Evolutionary conservation across 1,139 yeast species (phyloP), one percentile per base, ranked within the genome.

Genomic region (Blastobotrys capitulatus): DNA sequence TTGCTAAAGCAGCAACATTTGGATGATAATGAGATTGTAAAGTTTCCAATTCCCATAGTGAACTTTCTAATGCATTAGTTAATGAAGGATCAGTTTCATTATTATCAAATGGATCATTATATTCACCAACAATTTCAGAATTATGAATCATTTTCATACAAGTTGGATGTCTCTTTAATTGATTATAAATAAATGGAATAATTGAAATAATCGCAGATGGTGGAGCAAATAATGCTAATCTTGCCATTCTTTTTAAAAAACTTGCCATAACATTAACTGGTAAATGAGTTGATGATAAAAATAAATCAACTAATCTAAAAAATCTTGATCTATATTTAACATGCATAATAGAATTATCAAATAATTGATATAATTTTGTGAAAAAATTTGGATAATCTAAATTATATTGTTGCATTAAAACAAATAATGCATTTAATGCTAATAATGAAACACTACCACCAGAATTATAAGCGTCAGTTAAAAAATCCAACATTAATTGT

Each of bases 381-480:
- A 82, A 92, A 65, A 92, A 92, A 57, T 88, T 86, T 13, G 97
- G 97, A 67, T 92, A 92, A 62, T 92, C 98, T 62, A 92, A 75
- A 64, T 90, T 90, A 67, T 81, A 82, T 51, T 76, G 74, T 60
- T 80, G 86, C 82, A 92, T 92, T 53, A 92, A 74, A 60, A 83
- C 89, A 67, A 88, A 92, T 52, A 92, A 73, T 31, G 97, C 95
- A 64, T 89, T 90, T 57, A 92, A 74, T 3, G 97, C 86, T 51
- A 94, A 70, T 45, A 92, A 78, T 8, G 96, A 86, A 9, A 87
- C 74, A 13, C 84, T 76, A 5, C 82, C 83, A 22, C 84, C 86
- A 19, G 79, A 74, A 45, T 79, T 75, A 65, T 89, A 90, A 4
- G 95, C 83, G 54, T 87, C 95, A 1, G 97, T 88, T 53, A 92